Conservation (phyloP, 495 filamentous ascomycete species). For the Barbatosphaeria neglecta region DNA sequence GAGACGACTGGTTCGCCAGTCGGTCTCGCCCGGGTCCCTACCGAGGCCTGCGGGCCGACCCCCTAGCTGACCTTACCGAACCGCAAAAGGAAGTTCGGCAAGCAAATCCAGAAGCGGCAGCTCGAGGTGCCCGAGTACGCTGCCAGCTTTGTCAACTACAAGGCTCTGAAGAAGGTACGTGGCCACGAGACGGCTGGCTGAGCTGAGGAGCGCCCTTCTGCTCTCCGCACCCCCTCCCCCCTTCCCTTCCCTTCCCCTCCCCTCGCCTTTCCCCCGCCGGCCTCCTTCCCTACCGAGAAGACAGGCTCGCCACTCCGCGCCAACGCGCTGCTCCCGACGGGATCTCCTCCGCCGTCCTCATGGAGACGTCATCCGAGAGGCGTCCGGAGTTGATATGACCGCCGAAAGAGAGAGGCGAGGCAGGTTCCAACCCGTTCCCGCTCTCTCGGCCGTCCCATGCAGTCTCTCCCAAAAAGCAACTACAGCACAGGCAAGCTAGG, state of each 20-base stretch:
- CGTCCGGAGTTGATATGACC: background rate
- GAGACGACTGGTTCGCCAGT: too few species aligned
- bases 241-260: background rate
- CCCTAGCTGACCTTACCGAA: background rate
- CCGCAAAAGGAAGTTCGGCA: slow-evolving; percentile 86
- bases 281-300: background rate
- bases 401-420: background rate
- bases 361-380: too few species aligned
- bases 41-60: background rate
- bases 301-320: too few species aligned
- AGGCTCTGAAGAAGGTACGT: slow-evolving; percentile 90
- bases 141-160: slow-evolving; percentile 97
- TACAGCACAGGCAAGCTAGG: background rate
- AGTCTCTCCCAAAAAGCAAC: background rate
- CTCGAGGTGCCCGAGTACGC: slow-evolving; percentile 99
- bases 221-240: too few species aligned
- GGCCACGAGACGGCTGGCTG: background rate
- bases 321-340: too few species aligned
- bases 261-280: background rate
- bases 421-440: background rate
- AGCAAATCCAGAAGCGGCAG: slow-evolving; percentile 96
- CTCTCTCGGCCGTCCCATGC: background rate
- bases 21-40: background rate
- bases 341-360: too few species aligned
- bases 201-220: too few species aligned